Evolutionary conservation across 108 stramenopile species (phyloP), one percentile per base, ranked within the genome.

Genomic region (Schizochytrium sp.): DNA sequence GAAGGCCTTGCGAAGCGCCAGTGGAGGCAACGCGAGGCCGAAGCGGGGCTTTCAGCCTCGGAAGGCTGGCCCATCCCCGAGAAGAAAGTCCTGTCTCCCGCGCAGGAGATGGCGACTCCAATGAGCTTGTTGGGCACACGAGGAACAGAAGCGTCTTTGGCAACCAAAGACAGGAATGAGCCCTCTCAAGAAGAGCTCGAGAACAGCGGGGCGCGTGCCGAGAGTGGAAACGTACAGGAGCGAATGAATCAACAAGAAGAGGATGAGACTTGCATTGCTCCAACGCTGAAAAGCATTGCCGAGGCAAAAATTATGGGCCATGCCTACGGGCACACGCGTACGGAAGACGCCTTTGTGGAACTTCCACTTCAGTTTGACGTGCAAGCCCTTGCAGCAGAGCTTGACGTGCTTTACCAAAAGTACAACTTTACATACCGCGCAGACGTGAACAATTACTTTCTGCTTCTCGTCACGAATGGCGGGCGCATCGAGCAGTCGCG

Each of bases 401-500:
- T 53, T 45, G 48, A 47, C 19, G 43, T 53, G 19, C 23, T 83
- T 6, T n/a, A 83, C n/a, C 14, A 83, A n/a, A 53, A 53, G 28
- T 53, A 83, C 51, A 45, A 28, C 76, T 83, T 25, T 4, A 83
- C 76, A 8, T 83, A 53, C 76, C 76, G 76, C 28, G 51, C 45
- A 23, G 76, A 83, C 23, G 76, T 83, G 18, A 83, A 83, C 51
- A 83, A 83, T 23, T 83, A 83, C 76, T 83, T 83, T 45, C 8
- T 83, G n/a, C 51, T 83, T 21, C 51, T 83, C 48, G 76, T 83
- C 19, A 83, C 76, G n/a, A 10, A 53, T 14, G 6, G 48, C 28
- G 76, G 76, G 16, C 6, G 6, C 8, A 43, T 83, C 45, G 76
- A 83, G 76, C 76, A 83, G 28, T 43, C 43, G 8, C 76, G 45